Evolutionary conservation across 345 rosid genomes (phyloP).

Genomic region (Laguncularia racemosa): DNA sequence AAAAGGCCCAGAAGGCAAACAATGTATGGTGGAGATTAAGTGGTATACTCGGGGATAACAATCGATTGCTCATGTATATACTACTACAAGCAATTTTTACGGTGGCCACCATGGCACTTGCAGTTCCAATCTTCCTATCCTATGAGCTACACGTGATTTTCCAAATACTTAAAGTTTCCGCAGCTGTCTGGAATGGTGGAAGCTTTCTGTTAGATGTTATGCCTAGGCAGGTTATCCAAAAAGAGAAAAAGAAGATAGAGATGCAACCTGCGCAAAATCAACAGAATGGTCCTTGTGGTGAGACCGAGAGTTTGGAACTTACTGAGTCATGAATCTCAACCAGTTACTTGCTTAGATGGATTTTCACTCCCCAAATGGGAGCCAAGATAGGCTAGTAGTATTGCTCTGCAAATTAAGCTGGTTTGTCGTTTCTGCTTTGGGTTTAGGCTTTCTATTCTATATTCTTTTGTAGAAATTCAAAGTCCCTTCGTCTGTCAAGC

Average conservation of each 20-base stretch:
- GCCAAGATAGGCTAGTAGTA: no score
- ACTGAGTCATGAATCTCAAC: background rate
- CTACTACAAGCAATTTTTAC: conserved; percentile 71
- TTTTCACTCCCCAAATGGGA: no score
- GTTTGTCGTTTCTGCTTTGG: no score
- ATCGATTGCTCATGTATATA: conserved; percentile 73
- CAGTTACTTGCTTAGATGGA: no score
- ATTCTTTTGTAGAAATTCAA: no score
- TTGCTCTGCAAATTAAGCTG: no score
- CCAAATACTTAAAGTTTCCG: conserved; percentile 82
- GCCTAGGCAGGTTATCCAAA: conserved; percentile 84
- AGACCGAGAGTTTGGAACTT: background rate
- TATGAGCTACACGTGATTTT: conserved; percentile 59
- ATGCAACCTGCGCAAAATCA: conserved; percentile 16
- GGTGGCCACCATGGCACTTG: conserved; percentile 88
- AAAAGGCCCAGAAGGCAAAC: conserved; percentile 85
- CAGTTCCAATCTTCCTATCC: conserved; percentile 85
- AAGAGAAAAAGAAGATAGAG: conserved; percentile 63
- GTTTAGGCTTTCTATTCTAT: no score
- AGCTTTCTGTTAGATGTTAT: conserved; percentile 82
- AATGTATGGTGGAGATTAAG: conserved; percentile 79
- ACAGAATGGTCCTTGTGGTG: conserved; percentile 11
- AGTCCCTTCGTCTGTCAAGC: no score
- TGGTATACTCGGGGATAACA: conserved; percentile 82
- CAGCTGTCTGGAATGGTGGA: conserved; percentile 90